phyloP scores from a whole-genome alignment of 306 rosid species.

The Acacia melanoxylon region DNA sequence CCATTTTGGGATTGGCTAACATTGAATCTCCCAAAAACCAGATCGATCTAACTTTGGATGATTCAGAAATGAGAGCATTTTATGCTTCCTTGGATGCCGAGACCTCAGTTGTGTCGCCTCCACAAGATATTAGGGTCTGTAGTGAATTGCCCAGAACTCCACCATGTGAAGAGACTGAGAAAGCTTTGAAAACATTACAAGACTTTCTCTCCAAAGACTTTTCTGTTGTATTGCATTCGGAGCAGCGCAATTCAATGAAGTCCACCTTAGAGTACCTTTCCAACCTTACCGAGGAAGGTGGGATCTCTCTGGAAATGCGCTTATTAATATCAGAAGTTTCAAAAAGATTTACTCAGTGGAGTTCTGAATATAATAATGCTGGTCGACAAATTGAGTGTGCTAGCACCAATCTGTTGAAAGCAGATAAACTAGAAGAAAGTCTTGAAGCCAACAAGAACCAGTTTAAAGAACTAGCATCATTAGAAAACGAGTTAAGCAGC shows the following conservation, averaged over 20 bases:
- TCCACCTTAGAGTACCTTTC: constrained; percentile 42
- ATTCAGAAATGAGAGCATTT: constrained; percentile 51
- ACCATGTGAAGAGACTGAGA: constrained; percentile 43
- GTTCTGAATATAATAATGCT: constrained; percentile 44
- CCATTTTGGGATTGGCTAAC: constrained; percentile 24
- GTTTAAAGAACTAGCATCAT: constrained; percentile 43
- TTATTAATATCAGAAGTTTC: constrained; percentile 46
- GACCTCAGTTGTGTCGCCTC: constrained; percentile 33
- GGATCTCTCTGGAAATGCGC: constrained; percentile 37
- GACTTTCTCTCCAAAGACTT: constrained; percentile 44
- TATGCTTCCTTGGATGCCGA: constrained; percentile 51
- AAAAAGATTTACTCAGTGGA: constrained; percentile 39
- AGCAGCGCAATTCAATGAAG: constrained; percentile 33
- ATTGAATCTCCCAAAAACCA: constrained; percentile 35
- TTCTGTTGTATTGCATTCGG: constrained; percentile 35
- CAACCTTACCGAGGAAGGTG: constrained; percentile 34
- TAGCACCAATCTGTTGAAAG: constrained; percentile 40
- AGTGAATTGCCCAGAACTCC: constrained; percentile 26
- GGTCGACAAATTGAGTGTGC: constrained; percentile 43
- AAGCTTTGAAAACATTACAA: constrained; percentile 43
- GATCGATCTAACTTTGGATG: constrained; percentile 39
- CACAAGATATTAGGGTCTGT: constrained; percentile 22
- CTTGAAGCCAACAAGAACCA: constrained; percentile 50
- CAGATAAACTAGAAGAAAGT: constrained; percentile 46
- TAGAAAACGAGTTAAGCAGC: constrained; percentile 45